Evolutionary conservation across 257 asterid species (phyloP).

Genomic region (Ehretia macrophylla): DNA sequence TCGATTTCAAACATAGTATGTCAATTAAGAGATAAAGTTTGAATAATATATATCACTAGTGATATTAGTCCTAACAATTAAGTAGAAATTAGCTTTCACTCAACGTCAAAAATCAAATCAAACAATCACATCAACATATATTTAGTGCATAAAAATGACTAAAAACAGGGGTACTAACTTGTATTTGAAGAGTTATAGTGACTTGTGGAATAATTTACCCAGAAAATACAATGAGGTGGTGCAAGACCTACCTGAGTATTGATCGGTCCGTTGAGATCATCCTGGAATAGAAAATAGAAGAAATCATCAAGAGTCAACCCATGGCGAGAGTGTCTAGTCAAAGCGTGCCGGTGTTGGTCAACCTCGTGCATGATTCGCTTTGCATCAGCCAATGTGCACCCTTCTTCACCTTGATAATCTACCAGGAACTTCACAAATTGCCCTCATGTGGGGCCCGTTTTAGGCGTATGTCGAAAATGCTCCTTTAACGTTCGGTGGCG

Average conservation of each 20-base stretch:
- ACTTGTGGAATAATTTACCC: too few species aligned
- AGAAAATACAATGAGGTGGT: not conserved
- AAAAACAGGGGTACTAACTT: too few species aligned
- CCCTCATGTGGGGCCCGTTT: slow-evolving; percentile 48
- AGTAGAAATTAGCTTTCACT: not conserved
- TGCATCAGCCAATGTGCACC: slow-evolving; percentile 47
- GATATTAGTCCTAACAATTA: not conserved
- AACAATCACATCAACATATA: too few species aligned
- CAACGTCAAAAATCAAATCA: too few species aligned
- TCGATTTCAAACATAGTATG: too few species aligned
- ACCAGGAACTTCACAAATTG: slow-evolving; percentile 57
- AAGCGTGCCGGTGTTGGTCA: slow-evolving; percentile 45
- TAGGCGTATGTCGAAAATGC: slow-evolving; percentile 56
- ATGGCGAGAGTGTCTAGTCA: slow-evolving; percentile 27
- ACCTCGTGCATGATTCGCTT: slow-evolving; percentile 51
- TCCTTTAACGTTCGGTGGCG: slow-evolving; percentile 82
- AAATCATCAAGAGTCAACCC: slow-evolving; percentile 66
- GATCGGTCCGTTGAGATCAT: slow-evolving; percentile 87
- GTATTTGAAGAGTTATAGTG: too few species aligned
- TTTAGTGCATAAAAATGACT: too few species aligned
- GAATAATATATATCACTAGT: too few species aligned
- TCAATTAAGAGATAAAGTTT: too few species aligned
- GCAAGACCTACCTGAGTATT: slow-evolving; percentile 37
- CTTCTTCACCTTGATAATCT: slow-evolving; percentile 61
- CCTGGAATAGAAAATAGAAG: slow-evolving; percentile 65